Evolutionary conservation across 1,139 yeast species (phyloP).

Genomic region (Yamadazyma dendronema): DNA sequence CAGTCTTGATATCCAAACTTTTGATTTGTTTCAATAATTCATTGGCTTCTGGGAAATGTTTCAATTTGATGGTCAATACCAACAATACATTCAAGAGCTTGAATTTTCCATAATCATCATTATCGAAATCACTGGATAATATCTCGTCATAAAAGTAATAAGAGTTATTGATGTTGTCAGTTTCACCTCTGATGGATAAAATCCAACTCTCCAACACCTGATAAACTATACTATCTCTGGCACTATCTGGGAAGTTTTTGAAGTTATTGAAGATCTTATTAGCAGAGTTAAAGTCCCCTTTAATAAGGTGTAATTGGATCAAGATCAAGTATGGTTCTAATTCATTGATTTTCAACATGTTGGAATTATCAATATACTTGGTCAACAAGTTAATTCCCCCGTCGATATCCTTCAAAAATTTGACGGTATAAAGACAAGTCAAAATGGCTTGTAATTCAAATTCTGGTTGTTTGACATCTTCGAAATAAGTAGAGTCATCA

Average conservation of each 20-base stretch:
- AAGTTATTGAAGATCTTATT: conserved; percentile 33
- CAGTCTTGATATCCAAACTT: conserved; percentile 30
- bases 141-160: conserved; percentile 75
- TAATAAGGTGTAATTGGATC: conserved; percentile 41
- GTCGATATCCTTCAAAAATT: conserved; percentile 36
- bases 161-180: conserved; percentile 56
- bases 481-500: conserved; percentile 37
- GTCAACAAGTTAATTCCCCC: conserved; percentile 37
- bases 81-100: conserved; percentile 37
- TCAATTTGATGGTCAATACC: conserved; percentile 44
- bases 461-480: conserved; percentile 32
- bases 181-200: conserved; percentile 53
- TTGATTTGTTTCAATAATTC: conserved; percentile 46
- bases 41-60: conserved; percentile 47
- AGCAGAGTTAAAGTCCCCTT: conserved; percentile 40
- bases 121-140: conserved; percentile 46
- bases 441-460: conserved; percentile 45
- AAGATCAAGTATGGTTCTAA: conserved; percentile 46
- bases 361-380: conserved; percentile 22
- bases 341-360: conserved; percentile 24
- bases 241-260: conserved; percentile 40
- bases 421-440: conserved; percentile 42
- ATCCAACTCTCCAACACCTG: conserved; percentile 71
- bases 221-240: conserved; percentile 66
- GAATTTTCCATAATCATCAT: conserved; percentile 40